Evolutionary conservation across 257 asterid genomes (phyloP).

Genomic region (Solanum chaucha): DNA sequence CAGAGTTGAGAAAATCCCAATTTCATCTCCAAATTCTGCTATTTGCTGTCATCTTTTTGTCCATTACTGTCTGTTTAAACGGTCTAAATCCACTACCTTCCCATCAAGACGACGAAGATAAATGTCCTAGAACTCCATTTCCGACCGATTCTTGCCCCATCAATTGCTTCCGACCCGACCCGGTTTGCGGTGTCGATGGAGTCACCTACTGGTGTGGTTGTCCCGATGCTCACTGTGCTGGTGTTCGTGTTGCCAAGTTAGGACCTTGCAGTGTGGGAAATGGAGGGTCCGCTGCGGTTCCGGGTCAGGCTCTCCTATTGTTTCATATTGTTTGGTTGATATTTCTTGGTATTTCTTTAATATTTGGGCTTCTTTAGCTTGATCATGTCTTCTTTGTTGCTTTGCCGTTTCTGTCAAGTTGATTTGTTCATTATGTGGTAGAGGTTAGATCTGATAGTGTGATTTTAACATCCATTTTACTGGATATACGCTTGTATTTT

Average conservation of each 20-base stretch:
- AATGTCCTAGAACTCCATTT: constrained; percentile 30
- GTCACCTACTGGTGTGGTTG: constrained; percentile 98
- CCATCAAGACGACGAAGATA: constrained; percentile 21
- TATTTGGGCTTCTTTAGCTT: constrained; percentile 69
- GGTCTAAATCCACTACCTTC: constrained; percentile 32
- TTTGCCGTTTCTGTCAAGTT: background rate
- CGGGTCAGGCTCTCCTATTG: constrained; percentile 85
- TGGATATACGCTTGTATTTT: background rate
- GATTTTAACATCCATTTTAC: background rate
- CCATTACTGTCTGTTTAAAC: constrained; percentile 38
- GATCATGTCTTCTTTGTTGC: background rate
- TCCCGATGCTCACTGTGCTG: constrained; percentile 82
- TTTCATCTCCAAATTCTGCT: constrained; percentile 14
- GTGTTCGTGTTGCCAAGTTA: constrained; percentile 52
- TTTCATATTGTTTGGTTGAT: constrained; percentile 85
- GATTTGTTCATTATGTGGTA: background rate
- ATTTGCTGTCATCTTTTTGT: constrained; percentile 12
- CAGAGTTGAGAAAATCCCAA: background rate
- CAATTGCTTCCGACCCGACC: constrained; percentile 84
- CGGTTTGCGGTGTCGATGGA: constrained; percentile 87
- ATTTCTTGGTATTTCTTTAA: constrained; percentile 60
- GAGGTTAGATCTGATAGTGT: background rate
- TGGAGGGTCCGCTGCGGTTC: constrained; percentile 63
- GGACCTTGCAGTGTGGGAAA: constrained; percentile 76
- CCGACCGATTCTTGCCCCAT: constrained; percentile 48